These are phyloP conservation scores for Emydomyces testavorans DNA, from an alignment of 2,329 filamentous ascomycete species.

Conservation along the genomic window DNA sequence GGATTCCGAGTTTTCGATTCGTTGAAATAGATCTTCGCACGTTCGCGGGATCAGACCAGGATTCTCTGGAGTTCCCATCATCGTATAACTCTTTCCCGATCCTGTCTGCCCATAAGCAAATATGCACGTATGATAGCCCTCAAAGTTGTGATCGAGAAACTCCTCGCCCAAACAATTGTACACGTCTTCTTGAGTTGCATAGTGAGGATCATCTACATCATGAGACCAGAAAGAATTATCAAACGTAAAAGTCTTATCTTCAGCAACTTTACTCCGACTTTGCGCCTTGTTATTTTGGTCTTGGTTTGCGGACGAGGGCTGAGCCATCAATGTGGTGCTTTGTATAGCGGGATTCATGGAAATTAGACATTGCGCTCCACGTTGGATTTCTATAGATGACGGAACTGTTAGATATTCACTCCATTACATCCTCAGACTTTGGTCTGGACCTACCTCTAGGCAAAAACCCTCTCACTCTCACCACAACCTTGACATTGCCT, in stretches of 20 bases:
- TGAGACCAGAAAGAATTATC: slow-evolving; percentile 99
- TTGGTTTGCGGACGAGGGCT: slow-evolving; percentile 28
- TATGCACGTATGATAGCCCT: slow-evolving; percentile 97
- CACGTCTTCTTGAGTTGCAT: slow-evolving; percentile 83
- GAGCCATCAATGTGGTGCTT: slow-evolving; percentile 66
- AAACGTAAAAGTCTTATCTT: slow-evolving; percentile 88
- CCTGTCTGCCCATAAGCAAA: slow-evolving; percentile 98
- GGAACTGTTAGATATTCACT: slow-evolving; percentile 17
- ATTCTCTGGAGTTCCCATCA: slow-evolving; percentile 79
- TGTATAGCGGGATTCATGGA: slow-evolving; percentile 83
- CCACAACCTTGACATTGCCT: slow-evolving; percentile 72
- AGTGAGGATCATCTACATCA: slow-evolving; percentile 64
- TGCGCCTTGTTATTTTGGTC: slow-evolving; percentile 38
- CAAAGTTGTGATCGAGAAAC: slow-evolving; percentile 97
- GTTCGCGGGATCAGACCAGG: slow-evolving; percentile 89
- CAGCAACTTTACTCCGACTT: slow-evolving; percentile 57
- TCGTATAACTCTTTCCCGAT: slow-evolving; percentile 95
- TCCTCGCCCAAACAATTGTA: slow-evolving; percentile 92
- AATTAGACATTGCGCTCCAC: slow-evolving; percentile 72
- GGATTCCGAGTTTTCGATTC: slow-evolving; percentile 73
- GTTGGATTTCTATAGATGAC: slow-evolving; percentile 56
- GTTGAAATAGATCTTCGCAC: slow-evolving; percentile 88
- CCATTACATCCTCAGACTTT: background rate
- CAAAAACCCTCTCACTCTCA: slow-evolving; percentile 67
- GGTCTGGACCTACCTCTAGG: slow-evolving; percentile 52